These are phyloP conservation scores for Calonectria multiphialidica DNA, from an alignment of 2,329 filamentous ascomycete species.

Conservation along the genomic window DNA sequence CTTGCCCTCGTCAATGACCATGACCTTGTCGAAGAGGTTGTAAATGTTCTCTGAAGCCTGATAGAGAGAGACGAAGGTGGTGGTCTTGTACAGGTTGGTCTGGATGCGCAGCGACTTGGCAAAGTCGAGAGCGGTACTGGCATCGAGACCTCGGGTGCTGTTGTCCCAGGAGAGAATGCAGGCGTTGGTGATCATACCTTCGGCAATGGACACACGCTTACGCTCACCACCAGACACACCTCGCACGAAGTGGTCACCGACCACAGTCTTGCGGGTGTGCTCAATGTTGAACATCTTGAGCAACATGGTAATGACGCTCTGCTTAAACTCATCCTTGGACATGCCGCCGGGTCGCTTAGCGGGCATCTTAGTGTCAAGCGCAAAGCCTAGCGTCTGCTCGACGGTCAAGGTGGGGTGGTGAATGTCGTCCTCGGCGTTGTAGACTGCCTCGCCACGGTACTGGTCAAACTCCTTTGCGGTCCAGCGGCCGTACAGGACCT, in stretches of 20 bases:
- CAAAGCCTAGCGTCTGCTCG: constrained; percentile 87
- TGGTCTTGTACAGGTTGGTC: constrained; percentile 86
- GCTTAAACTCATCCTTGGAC: constrained; percentile 80
- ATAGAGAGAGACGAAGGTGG: constrained; percentile 88
- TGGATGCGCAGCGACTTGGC: constrained; percentile 79
- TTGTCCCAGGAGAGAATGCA: constrained; percentile 84
- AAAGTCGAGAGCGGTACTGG: constrained; percentile 76
- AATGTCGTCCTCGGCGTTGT: constrained; percentile 84
- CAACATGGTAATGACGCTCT: constrained; percentile 78
- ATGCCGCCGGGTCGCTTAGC: constrained; percentile 82
- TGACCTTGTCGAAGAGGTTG: constrained; percentile 83
- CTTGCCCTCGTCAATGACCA: constrained; percentile 82
- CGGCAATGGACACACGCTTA: constrained; percentile 80
- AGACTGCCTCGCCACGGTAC: constrained; percentile 86
- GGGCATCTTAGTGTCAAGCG: constrained; percentile 86
- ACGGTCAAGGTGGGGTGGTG: constrained; percentile 90
- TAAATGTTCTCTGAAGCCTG: constrained; percentile 89
- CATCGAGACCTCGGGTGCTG: constrained; percentile 76
- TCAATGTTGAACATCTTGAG: constrained; percentile 96
- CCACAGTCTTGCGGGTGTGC: constrained; percentile 86
- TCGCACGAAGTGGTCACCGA: constrained; percentile 85
- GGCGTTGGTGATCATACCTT: constrained; percentile 82
- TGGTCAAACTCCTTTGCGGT: constrained; percentile 77
- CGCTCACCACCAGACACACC: constrained; percentile 82
- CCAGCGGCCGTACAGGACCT: constrained; percentile 83